Evolutionary conservation across 306 rosid genomes (phyloP).

Genomic region (Argentina anserina): DNA sequence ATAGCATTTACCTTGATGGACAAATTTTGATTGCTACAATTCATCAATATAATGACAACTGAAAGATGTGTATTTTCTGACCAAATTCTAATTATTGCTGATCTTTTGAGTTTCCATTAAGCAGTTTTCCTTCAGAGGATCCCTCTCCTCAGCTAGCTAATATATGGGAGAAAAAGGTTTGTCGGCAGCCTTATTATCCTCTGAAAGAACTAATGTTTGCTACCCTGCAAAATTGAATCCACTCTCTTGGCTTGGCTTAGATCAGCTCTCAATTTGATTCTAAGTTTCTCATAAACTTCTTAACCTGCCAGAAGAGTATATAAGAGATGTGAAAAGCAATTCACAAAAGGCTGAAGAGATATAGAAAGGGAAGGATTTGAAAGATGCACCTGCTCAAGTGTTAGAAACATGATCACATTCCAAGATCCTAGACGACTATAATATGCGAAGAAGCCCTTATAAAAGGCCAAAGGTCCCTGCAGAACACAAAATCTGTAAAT

Average conservation of each 20-base stretch:
- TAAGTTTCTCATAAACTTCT: slow-evolving; percentile 52
- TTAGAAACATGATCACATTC: slow-evolving; percentile 97
- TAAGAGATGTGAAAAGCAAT: slow-evolving; percentile 14
- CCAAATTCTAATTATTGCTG: slow-evolving; percentile 5
- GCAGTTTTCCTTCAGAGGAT: slow-evolving; percentile 5
- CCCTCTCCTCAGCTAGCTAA: slow-evolving; percentile 19
- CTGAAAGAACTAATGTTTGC: slow-evolving; percentile 19
- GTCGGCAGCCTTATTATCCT: slow-evolving; percentile 32
- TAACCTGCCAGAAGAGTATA: slow-evolving; percentile 43
- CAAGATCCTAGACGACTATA: slow-evolving; percentile 95
- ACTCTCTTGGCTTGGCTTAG: background rate
- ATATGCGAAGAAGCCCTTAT: slow-evolving; percentile 91
- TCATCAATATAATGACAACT: background rate
- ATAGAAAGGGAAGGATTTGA: background rate
- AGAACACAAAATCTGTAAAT: slow-evolving; percentile 27
- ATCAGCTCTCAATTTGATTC: slow-evolving; percentile 63
- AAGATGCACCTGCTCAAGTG: slow-evolving; percentile 81
- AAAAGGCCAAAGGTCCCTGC: slow-evolving; percentile 95
- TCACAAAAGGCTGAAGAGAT: background rate
- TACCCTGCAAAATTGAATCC: slow-evolving; percentile 19
- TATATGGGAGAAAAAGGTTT: slow-evolving; percentile 4
- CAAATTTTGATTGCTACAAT: background rate
- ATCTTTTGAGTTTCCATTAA: background rate
- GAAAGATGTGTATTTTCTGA: slow-evolving; percentile 4
- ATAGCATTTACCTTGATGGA: background rate